phyloP scores from a whole-genome alignment of 345 rosid genomes.

The Eucalyptus microcorys region DNA sequence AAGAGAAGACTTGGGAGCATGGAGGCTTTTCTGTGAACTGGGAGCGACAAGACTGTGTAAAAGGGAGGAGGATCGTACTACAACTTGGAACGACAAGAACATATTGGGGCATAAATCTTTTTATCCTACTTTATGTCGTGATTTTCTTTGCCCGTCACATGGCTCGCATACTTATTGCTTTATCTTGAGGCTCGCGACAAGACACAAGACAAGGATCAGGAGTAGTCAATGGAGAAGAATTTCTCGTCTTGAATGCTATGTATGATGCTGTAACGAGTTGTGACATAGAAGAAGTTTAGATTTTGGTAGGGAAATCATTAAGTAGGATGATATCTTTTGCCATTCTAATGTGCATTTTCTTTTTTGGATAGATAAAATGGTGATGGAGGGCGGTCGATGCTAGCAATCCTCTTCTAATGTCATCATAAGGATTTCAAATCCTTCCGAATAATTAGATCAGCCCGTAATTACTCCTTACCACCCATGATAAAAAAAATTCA shows the following conservation, averaged over 20 bases:
- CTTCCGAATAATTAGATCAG: too few species aligned
- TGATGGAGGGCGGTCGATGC: neutral
- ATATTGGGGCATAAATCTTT: neutral
- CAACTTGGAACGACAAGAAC: neutral
- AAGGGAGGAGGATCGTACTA: neutral
- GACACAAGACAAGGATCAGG: neutral
- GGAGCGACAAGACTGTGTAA: neutral
- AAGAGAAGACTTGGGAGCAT: neutral
- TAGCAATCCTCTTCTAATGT: fast-evolving
- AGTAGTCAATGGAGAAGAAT: neutral
- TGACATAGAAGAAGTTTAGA: neutral
- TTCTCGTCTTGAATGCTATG: neutral
- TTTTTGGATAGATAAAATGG: neutral
- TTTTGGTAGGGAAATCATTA: neutral
- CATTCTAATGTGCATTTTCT: neutral
- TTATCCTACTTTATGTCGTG: neutral
- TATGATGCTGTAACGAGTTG: neutral
- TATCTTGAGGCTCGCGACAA: neutral
- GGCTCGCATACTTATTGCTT: neutral
- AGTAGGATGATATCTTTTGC: neutral
- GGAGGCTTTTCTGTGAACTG: neutral
- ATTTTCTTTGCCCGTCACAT: neutral
- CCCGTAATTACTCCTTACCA: too few species aligned
- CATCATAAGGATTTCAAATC: too few species aligned
- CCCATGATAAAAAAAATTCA: too few species aligned